Evolutionary conservation across 2,329 filamentous ascomycete species (phyloP), one percentile per base, ranked within the genome.

Genomic region (Phaeosphaeria sp.): DNA sequence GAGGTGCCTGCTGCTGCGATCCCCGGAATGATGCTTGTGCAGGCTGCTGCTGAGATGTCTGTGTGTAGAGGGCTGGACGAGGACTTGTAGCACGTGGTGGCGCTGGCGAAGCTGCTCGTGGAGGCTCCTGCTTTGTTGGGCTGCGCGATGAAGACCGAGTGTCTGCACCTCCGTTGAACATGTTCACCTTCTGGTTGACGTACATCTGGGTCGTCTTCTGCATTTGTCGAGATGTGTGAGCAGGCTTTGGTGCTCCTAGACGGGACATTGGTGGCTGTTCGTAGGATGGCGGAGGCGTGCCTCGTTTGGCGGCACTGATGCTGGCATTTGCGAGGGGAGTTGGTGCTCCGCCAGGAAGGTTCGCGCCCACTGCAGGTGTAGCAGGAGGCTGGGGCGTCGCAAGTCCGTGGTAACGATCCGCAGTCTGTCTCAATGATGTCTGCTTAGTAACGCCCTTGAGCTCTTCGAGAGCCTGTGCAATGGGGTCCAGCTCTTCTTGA

Each of bases 211-310:
- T 95, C 3, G 93, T 92, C 76, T 96, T 91, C 73, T 97, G 92
- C 96, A 99, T 99, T 48, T 95, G 92, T 62, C 90, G 91, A 3
- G 92, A 91, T 0, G 96, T 99, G 59, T 96, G 92, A 1, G 95
- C 95, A 2, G 94, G 93, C 57, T 94, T 90, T 1, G 95, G 96
- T 13, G 94, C 91, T 53, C 93, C 95, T 3, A 98, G 84, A 57
- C 91, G 86, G 73, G 91, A 91, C 46, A 92, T 85, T 49, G 89
- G 86, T 17, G 63, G 79, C 56, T 84, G 86, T 58, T 94, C 91
- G 71, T 97, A 98, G 0, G 91, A 92, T 3, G 94, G 94, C 2
- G 94, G 94, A 6, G 93, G 92, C 9, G 91, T 93, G 24, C 89
- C 89, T 65, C 91, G 83, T 75, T 88, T 85, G 21, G 82, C 86